Conservation (phyloP, 1,139 yeast genomes). For the Suhomyces ambrosiae region DNA sequence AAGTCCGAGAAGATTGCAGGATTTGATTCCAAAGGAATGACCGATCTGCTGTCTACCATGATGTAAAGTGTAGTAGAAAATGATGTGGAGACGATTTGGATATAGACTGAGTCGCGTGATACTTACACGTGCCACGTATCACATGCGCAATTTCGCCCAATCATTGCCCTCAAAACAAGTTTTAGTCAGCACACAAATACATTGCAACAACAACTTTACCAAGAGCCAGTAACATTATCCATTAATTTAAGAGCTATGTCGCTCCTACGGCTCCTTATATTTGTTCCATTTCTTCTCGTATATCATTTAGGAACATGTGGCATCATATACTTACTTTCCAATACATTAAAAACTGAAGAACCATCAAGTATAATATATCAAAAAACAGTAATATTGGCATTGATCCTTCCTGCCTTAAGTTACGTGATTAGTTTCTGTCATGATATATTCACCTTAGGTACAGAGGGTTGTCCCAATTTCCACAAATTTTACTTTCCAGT, state of each 20-base stretch:
- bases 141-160: no score
- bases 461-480: conserved; percentile 9
- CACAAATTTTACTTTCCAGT: conserved; percentile 19
- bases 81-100: no score
- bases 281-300: neutral
- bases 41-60: conserved; percentile 26
- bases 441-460: conserved; percentile 16
- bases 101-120: no score
- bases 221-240: neutral
- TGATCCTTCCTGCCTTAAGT: conserved; percentile 12
- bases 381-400: conserved; percentile 16
- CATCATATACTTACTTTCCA: conserved; percentile 2
- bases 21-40: conserved; percentile 88
- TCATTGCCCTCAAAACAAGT: conserved; percentile 1
- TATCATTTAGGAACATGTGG: neutral
- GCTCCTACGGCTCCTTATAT: conserved; percentile 1
- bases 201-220: neutral
- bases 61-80: neutral
- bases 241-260: no score
- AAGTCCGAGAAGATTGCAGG: conserved; percentile 82
- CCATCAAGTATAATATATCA: conserved; percentile 9
- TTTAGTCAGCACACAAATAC: conserved; percentile 5
- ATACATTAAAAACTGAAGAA: conserved; percentile 2
- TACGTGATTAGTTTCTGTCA: conserved; percentile 16
- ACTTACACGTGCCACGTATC: no score